phyloP scores from a whole-genome alignment of 495 filamentous ascomycete species.

The Annulohypoxylon maeteangense region DNA sequence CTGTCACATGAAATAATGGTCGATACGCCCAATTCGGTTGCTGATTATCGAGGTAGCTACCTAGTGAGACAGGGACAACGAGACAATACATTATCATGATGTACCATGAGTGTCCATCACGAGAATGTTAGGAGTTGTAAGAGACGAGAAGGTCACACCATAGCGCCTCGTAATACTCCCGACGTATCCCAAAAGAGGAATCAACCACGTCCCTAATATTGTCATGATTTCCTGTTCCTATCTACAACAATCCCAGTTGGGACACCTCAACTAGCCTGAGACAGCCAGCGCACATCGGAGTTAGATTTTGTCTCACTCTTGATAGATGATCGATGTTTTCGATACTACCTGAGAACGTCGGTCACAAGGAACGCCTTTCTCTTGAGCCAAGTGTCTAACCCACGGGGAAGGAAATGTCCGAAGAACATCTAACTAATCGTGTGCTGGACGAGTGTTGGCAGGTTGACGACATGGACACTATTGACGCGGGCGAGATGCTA shows the following conservation, averaged over 20 bases:
- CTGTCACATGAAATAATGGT: too few relatives aligned
- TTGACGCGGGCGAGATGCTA: not conserved
- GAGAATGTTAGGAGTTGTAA: not conserved
- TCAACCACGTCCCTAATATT: not conserved
- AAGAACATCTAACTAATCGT: not conserved
- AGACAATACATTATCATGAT: not conserved
- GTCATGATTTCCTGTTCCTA: not conserved
- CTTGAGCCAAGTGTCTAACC: constrained; percentile 17
- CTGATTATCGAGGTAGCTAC: too few relatives aligned
- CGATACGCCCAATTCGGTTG: too few relatives aligned
- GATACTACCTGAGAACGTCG: not conserved
- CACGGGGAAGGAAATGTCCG: not conserved
- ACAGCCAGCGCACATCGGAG: constrained; percentile 4
- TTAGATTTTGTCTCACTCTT: not conserved
- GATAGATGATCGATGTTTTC: not conserved
- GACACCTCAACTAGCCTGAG: not conserved
- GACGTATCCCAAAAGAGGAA: not conserved
- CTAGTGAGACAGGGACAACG: too few relatives aligned
- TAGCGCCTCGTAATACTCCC: not conserved
- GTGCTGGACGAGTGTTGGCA: constrained; percentile 10
- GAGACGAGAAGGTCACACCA: not conserved
- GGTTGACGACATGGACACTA: not conserved
- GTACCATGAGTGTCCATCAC: too few relatives aligned
- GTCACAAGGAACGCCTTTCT: not conserved
- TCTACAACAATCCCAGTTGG: not conserved